Evolutionary conservation across 176 grass and related monocot genomes (phyloP).

Genomic region (Elymus sibiricus): DNA sequence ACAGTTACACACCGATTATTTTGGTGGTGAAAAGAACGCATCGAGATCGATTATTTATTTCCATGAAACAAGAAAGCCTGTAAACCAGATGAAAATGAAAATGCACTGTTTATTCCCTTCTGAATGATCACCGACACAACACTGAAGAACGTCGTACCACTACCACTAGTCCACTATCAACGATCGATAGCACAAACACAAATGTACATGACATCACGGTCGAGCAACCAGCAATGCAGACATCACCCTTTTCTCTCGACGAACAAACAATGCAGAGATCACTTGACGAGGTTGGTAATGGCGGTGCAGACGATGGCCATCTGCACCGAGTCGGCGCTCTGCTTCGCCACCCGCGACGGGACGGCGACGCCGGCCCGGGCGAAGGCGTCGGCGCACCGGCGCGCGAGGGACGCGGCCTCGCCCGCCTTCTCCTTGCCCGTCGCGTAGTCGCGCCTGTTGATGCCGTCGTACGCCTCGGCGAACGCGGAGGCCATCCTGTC

Average conservation of each 20-base stretch:
- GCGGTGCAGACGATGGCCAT: constrained; percentile 4
- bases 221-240: neutral
- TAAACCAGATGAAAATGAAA: neutral
- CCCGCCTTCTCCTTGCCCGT: neutral
- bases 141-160: neutral
- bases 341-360: neutral
- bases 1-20: no score
- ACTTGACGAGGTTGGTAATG: constrained; percentile 27
- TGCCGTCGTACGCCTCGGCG: constrained; percentile 19
- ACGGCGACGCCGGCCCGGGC: neutral
- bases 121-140: neutral
- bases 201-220: neutral
- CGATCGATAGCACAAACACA: neutral
- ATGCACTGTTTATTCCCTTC: neutral
- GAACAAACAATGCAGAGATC: no score
- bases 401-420: neutral
- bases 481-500: neutral
- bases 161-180: neutral
- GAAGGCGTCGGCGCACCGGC: constrained; percentile 10
- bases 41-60: neutral
- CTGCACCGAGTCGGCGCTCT: neutral
- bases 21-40: neutral
- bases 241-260: no score
- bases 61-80: neutral
- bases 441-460: constrained; percentile 17